Percentiles rank a stretch among this genome's conserved stretches.
phyloP scores from a whole-genome alignment of 2,329 filamentous ascomycete genomes.

The Microcyclospora tardicrescens region DNA sequence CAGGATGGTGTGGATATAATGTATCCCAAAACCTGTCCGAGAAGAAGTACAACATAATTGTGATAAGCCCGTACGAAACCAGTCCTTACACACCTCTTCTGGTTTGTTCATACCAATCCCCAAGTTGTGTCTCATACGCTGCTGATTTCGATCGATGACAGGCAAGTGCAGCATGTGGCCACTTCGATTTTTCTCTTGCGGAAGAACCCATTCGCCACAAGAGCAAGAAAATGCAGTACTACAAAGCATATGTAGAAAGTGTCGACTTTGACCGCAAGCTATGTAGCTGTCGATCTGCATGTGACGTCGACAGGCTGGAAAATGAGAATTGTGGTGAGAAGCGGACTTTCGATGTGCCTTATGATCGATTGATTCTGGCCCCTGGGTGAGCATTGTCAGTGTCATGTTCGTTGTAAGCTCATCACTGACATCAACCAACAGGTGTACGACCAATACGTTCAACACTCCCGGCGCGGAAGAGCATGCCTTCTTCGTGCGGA shows the following conservation, averaged over 20 bases:
- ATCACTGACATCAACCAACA: background rate
- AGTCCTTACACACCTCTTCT: slow-evolving; percentile 33
- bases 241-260: slow-evolving; percentile 22
- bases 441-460: slow-evolving; percentile 11
- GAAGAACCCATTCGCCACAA: slow-evolving; percentile 34
- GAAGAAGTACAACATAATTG: slow-evolving; percentile 26
- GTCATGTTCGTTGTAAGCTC: background rate
- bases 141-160: background rate
- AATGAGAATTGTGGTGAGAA: slow-evolving; percentile 15
- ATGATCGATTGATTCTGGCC: slow-evolving; percentile 29
- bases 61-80: slow-evolving; percentile 31
- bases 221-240: slow-evolving; percentile 10
- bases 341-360: slow-evolving; percentile 26
- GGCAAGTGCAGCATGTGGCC: slow-evolving; percentile 31
- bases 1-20: slow-evolving; percentile 30
- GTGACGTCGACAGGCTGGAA: slow-evolving; percentile 5
- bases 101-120: slow-evolving; percentile 1
- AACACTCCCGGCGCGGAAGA: slow-evolving; percentile 11
- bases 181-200: slow-evolving; percentile 34
- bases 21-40: slow-evolving; percentile 25
- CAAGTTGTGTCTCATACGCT: background rate
- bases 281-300: slow-evolving; percentile 23
- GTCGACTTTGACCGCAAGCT: slow-evolving; percentile 26
- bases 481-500: slow-evolving; percentile 10
- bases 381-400: slow-evolving; percentile 24